A percentile compares a stretch with the other conserved stretches of the same genome.
phyloP scores from a whole-genome alignment of 495 filamentous ascomycete genomes.

The Penicillium bialowiezense region DNA sequence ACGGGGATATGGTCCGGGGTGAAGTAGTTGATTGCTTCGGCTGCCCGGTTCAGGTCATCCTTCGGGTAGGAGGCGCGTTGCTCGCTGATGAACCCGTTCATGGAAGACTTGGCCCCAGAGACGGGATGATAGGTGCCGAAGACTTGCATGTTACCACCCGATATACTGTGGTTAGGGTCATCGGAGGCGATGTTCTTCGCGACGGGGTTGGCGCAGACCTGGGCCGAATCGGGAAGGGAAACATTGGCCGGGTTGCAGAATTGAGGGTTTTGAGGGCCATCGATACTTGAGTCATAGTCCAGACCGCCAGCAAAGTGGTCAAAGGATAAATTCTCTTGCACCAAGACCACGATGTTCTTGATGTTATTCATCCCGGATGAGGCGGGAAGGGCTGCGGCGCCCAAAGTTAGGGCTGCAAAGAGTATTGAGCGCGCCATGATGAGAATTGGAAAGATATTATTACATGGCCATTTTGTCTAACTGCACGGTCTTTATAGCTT shows the following conservation, averaged over 20 bases:
- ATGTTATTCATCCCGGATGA: slow-evolving; percentile 30
- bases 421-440: slow-evolving; percentile 3
- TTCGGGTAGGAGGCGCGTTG: slow-evolving; percentile 35
- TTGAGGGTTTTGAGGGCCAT: slow-evolving; percentile 30
- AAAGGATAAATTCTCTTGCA: slow-evolving; percentile 46
- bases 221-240: slow-evolving; percentile 25
- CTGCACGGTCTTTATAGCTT: too few species aligned
- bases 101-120: slow-evolving; percentile 17
- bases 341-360: slow-evolving; percentile 44
- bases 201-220: slow-evolving; percentile 35
- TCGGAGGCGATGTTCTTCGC: slow-evolving; percentile 36
- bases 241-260: slow-evolving; percentile 44
- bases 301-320: slow-evolving; percentile 43
- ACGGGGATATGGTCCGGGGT: slow-evolving; percentile 44
- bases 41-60: slow-evolving; percentile 32
- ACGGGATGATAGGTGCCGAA: slow-evolving; percentile 43
- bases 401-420: slow-evolving; percentile 8
- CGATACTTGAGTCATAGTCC: slow-evolving; percentile 32
- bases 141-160: slow-evolving; percentile 48
- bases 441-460: not conserved
- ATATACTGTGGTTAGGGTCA: slow-evolving; percentile 50
- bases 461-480: too few species aligned
- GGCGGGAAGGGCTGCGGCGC: slow-evolving; percentile 7
- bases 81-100: slow-evolving; percentile 48
- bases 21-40: slow-evolving; percentile 51